Percentiles rank a stretch among this genome's conserved stretches.
Conservation (phyloP, 768 basidiomycete species). For the Lentinus brumalis region DNA sequence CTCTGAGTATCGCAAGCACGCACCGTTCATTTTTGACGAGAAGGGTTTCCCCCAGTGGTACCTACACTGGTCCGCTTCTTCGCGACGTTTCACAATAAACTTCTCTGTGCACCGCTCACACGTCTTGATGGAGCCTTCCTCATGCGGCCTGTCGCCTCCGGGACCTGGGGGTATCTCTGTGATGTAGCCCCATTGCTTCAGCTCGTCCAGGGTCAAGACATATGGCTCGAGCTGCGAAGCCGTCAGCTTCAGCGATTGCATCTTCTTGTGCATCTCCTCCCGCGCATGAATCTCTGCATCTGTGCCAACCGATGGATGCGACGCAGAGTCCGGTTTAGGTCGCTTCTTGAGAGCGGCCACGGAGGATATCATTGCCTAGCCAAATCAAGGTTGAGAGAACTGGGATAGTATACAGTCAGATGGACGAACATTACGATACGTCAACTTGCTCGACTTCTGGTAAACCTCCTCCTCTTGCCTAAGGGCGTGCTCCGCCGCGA, state of each 20-base stretch:
- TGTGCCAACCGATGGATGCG: conserved; percentile 79
- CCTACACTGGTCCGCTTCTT: conserved; percentile 64
- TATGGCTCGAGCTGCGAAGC: conserved; percentile 55
- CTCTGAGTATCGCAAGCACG: conserved; percentile 22
- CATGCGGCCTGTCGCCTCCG: conserved; percentile 65
- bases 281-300: conserved; percentile 63
- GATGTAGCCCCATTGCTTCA: conserved; percentile 73
- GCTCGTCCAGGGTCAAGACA: conserved; percentile 56
- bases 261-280: conserved; percentile 52
- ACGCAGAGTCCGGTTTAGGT: conserved; percentile 52
- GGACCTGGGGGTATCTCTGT: conserved; percentile 63
- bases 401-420: conserved; percentile 1
- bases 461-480: conserved; percentile 83
- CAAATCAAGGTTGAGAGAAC: conserved; percentile 5
- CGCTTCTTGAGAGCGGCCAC: conserved; percentile 56
- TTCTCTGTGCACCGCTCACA: conserved; percentile 81
- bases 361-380: conserved; percentile 52
- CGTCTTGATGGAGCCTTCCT: conserved; percentile 58
- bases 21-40: conserved; percentile 66
- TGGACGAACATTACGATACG: conserved; percentile 76
- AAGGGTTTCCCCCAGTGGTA: conserved; percentile 84
- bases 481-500: conserved; percentile 80
- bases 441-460: conserved; percentile 68
- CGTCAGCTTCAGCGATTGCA: conserved; percentile 56
- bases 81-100: conserved; percentile 65